These are phyloP conservation scores for Paralagenidium karlingii DNA, from an alignment of 352 stramenopile genomes.

Conservation along the genomic window DNA sequence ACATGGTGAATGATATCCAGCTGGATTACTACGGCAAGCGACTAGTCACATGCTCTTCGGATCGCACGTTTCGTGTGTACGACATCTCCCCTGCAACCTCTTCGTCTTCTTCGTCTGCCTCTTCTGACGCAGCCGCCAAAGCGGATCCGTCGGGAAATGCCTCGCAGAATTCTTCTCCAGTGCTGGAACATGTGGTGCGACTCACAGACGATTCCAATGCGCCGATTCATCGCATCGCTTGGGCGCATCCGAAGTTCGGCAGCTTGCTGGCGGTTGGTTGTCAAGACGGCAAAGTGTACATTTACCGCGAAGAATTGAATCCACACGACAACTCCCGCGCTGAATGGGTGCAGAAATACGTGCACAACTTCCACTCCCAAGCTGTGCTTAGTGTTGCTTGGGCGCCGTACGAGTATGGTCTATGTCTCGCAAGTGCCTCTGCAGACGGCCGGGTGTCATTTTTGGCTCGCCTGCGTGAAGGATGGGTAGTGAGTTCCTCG, in stretches of 20 bases:
- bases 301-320: conserved; percentile 72
- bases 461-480: conserved; percentile 66
- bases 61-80: conserved; percentile 78
- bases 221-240: conserved; percentile 65
- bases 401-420: conserved; percentile 78
- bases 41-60: conserved; percentile 64
- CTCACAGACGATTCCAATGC: conserved; percentile 50
- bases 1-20: conserved; percentile 85
- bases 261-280: conserved; percentile 63
- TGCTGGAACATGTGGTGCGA: conserved; percentile 51
- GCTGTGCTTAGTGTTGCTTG: conserved; percentile 72
- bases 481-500: conserved; percentile 66
- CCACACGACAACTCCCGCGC: conserved; percentile 37
- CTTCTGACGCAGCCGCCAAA: conserved; percentile 4
- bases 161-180: not conserved
- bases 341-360: conserved; percentile 64
- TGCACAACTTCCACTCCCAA: conserved; percentile 58
- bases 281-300: conserved; percentile 73
- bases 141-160: conserved; percentile 6
- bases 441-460: conserved; percentile 78
- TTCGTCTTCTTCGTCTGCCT: not conserved
- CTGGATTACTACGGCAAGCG: conserved; percentile 83
- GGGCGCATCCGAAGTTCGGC: conserved; percentile 79
- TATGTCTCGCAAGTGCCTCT: conserved; percentile 65
- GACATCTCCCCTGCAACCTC: conserved; percentile 45